Evolutionary conservation across 306 rosid genomes (phyloP).

Genomic region (Sphenostylis stenocarpa): DNA sequence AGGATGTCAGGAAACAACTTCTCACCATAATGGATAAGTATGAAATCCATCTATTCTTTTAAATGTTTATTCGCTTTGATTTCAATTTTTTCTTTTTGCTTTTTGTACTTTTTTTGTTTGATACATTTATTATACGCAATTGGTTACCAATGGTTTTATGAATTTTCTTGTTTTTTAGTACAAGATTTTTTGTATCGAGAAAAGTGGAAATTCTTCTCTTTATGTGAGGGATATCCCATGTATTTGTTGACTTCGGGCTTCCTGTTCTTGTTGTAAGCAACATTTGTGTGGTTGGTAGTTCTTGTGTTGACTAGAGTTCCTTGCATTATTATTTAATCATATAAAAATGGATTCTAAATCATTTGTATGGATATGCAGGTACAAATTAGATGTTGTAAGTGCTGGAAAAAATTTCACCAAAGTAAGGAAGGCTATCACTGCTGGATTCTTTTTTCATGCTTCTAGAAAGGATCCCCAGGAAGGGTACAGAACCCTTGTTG

Average conservation of each 20-base stretch:
- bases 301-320: neutral
- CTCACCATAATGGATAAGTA: slow-evolving; percentile 83
- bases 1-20: slow-evolving; percentile 85
- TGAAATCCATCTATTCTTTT: slow-evolving; percentile 27
- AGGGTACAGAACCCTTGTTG: slow-evolving; percentile 86
- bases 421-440: slow-evolving; percentile 84
- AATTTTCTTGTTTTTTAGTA: neutral
- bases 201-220: slow-evolving; percentile 9
- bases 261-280: slow-evolving; percentile 10
- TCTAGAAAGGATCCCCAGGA: slow-evolving; percentile 88
- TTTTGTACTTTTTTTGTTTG: neutral
- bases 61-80: slow-evolving; percentile 2
- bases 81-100: neutral
- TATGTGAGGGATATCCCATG: neutral
- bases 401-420: slow-evolving; percentile 77
- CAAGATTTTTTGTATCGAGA: neutral
- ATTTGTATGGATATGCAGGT: slow-evolving; percentile 46
- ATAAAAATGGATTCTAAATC: slow-evolving; percentile 32
- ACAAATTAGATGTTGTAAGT: slow-evolving; percentile 81
- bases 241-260: neutral
- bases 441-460: slow-evolving; percentile 83
- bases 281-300: slow-evolving; percentile 8
- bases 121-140: neutral
- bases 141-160: neutral
- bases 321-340: neutral